Evolutionary conservation across 1,139 yeast genomes (phyloP).

Genomic region (Magnusiomyces suaveolens): DNA sequence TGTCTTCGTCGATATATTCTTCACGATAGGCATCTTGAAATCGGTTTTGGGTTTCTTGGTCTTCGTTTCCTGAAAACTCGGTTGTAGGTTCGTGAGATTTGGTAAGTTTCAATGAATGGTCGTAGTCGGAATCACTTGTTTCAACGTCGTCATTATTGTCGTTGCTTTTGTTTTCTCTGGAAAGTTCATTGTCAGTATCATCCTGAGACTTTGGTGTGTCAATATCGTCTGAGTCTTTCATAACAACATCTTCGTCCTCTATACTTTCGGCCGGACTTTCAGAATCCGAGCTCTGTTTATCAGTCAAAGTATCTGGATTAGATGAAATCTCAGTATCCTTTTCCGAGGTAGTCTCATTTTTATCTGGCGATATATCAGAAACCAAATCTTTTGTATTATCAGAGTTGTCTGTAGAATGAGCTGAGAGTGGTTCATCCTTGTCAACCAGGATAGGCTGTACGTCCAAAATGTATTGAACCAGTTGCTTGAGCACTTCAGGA

Average conservation of each 20-base stretch:
- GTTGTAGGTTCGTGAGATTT: background rate
- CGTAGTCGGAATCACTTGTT: background rate
- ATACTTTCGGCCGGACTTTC: background rate
- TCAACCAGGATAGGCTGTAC: background rate
- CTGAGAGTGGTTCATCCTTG: background rate
- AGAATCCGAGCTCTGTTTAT: background rate
- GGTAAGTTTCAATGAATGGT: background rate
- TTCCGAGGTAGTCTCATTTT: no score
- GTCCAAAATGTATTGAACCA: constrained; percentile 59
- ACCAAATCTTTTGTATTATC: no score
- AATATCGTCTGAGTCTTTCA: constrained; percentile 14
- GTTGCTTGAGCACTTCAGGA: constrained; percentile 52
- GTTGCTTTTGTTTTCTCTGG: background rate
- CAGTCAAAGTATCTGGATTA: background rate
- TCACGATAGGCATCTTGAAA: background rate
- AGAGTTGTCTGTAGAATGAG: background rate
- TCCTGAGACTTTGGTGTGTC: background rate
- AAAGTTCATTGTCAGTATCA: background rate
- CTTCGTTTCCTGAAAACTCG: constrained; percentile 9
- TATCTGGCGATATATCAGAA: no score
- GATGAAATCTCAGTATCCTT: background rate
- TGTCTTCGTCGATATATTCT: constrained; percentile 7
- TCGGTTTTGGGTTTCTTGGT: constrained; percentile 7
- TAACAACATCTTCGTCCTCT: constrained; percentile 2
- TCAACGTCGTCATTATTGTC: background rate